phyloP scores from a whole-genome alignment of 176 grass and related monocot species.

The Bromus sterilis region DNA sequence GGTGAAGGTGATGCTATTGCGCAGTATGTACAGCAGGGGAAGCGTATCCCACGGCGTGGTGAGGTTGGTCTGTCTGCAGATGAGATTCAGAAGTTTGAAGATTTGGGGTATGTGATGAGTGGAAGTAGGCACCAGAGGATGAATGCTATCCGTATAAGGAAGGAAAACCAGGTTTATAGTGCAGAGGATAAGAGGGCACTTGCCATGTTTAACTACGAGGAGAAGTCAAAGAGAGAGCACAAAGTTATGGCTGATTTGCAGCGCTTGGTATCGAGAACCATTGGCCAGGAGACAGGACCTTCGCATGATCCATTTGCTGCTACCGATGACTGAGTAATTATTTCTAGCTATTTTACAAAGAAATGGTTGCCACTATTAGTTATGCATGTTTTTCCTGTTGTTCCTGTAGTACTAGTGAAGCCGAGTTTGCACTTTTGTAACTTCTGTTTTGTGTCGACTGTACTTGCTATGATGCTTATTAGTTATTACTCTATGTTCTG shows the following conservation, averaged over 20 bases:
- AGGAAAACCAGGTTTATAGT: slow-evolving; percentile 98
- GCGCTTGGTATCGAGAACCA: slow-evolving; percentile 89
- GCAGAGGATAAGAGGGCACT: slow-evolving; percentile 95
- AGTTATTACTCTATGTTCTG: background rate
- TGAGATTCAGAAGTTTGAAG: slow-evolving; percentile 89
- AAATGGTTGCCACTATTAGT: background rate
- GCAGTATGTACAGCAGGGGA: slow-evolving; percentile 95
- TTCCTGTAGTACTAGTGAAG: slow-evolving; percentile 1
- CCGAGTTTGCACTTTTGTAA: background rate
- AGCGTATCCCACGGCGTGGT: slow-evolving; percentile 96
- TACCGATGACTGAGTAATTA: slow-evolving; percentile 44
- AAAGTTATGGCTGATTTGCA: slow-evolving; percentile 98
- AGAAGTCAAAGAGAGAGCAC: slow-evolving; percentile 82
- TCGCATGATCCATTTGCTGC: slow-evolving; percentile 83
- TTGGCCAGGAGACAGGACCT: slow-evolving; percentile 68
- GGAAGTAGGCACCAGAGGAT: slow-evolving; percentile 98
- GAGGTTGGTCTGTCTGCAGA: slow-evolving; percentile 94
- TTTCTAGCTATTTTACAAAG: slow-evolving; percentile 14
- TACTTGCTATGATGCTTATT: background rate
- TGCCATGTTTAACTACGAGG: slow-evolving; percentile 98
- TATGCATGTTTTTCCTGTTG: background rate
- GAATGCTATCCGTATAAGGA: slow-evolving; percentile 97
- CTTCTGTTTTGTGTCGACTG: slow-evolving; percentile 22
- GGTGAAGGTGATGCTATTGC: slow-evolving; percentile 99
- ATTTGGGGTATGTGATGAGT: slow-evolving; percentile 93